Evolutionary conservation across 345 rosid species (phyloP), one percentile per base, ranked within the genome.

Genomic region (Odontarrhena argentea): DNA sequence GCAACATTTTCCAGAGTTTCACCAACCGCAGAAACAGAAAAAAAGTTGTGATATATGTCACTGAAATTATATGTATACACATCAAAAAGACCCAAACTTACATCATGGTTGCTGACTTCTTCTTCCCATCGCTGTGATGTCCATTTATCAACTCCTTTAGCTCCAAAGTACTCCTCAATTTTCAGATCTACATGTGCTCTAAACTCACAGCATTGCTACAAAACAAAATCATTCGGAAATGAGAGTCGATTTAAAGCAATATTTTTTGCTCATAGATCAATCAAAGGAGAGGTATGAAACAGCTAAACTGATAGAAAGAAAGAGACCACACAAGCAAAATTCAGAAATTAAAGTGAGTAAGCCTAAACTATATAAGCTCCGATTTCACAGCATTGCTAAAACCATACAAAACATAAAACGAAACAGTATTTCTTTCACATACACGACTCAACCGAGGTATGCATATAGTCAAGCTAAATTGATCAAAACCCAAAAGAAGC

Each of bases 91-190:
- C 34, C 45, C 7, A 49, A 57, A 80, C 96, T 74, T 70, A 87
- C 98, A 76, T 90, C 85, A 8, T 76, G 82, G 63, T 84, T 62
- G 28, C 60, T 78, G 55, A 80, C 41, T 85, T 93, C 97, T 65
- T 84, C 79, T 73, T 85, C 80, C 97, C 98, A 93, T 48, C 63
- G 32, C 15, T 58, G 63, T 34, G 68, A 65, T 30, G 72, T 82
- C 96, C 97, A 90, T 13, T 67, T 80, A 74, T 88, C 92, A 28
- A 88, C 79, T 48, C 96, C 91, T 67, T 79, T 93, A 55, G 88
- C 85, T 77, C 94, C 97, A 73, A 57, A 86, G 69, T 90, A 90
- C 60, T 76, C 85, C 52, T 77, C 95, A 43, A 88, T 94, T 47
- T 67, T 75, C 65, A 88, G 74, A 56, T 61, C 63, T 2, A 84